phyloP scores from a whole-genome alignment of 1,284 basidiomycete species.

The Ganoderma lucidum region DNA sequence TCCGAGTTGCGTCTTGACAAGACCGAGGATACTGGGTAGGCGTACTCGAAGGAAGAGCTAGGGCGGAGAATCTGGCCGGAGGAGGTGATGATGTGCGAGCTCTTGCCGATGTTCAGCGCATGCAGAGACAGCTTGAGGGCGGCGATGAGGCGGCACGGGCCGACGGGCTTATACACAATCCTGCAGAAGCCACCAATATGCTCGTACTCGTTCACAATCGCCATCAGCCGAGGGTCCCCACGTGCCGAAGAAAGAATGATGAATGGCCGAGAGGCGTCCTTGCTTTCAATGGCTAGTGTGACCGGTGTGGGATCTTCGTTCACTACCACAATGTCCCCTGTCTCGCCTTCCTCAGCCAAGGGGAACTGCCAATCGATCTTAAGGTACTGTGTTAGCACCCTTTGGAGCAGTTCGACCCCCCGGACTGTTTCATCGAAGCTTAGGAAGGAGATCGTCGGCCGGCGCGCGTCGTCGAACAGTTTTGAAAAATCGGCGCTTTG shows the following conservation, averaged over 20 bases:
- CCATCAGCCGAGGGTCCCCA: constrained; percentile 70
- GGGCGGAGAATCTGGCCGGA: constrained; percentile 16
- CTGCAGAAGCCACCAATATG: constrained; percentile 88
- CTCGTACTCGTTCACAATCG: constrained; percentile 74
- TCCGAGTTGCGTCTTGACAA: constrained; percentile 61
- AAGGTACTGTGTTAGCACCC: constrained; percentile 75
- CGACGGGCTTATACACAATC: constrained; percentile 89
- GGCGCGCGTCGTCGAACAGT: constrained; percentile 51
- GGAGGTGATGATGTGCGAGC: constrained; percentile 19
- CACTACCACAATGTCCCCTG: constrained; percentile 83
- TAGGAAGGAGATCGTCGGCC: constrained; percentile 72
- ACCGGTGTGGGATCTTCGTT: constrained; percentile 82
- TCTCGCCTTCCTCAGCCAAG: constrained; percentile 51
- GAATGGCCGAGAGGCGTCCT: constrained; percentile 70
- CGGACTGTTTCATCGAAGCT: constrained; percentile 76
- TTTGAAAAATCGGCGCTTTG: constrained; percentile 55
- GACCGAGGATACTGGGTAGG: constrained; percentile 23
- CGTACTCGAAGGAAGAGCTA: constrained; percentile 27
- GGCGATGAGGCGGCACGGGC: constrained; percentile 78
- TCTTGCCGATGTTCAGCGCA: constrained; percentile 59
- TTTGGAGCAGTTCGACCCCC: constrained; percentile 74
- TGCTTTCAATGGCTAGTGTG: constrained; percentile 60
- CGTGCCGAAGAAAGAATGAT: constrained; percentile 79
- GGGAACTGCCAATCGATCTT: constrained; percentile 82
- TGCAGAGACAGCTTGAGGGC: constrained; percentile 79